These are phyloP conservation scores for Aspergillus quadrilineatus DNA, from an alignment of 2,329 filamentous ascomycete species.

Conservation along the genomic window DNA sequence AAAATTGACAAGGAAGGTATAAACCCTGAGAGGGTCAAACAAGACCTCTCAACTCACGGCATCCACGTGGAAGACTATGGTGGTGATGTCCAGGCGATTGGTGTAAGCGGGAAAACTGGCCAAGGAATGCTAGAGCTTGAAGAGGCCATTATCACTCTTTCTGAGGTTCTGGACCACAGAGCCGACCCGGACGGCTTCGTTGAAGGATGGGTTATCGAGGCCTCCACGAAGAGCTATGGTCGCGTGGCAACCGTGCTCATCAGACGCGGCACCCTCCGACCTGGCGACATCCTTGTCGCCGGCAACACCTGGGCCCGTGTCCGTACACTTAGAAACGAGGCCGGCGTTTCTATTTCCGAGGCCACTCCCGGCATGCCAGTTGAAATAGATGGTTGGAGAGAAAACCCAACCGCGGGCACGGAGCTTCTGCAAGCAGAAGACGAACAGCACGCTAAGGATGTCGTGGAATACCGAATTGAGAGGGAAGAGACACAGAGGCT, in stretches of 20 bases:
- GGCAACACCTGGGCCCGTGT: constrained; percentile 86
- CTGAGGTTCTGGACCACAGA: constrained; percentile 87
- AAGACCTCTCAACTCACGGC: constrained; percentile 77
- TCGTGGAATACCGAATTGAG: constrained; percentile 73
- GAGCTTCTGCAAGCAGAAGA: constrained; percentile 78
- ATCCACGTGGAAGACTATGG: constrained; percentile 94
- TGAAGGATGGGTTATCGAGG: constrained; percentile 94
- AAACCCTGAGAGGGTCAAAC: constrained; percentile 78
- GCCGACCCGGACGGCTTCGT: constrained; percentile 73
- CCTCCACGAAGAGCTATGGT: constrained; percentile 79
- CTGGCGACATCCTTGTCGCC: constrained; percentile 81
- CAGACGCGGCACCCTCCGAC: constrained; percentile 77
- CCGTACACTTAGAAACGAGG: constrained; percentile 81
- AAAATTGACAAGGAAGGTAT: constrained; percentile 90
- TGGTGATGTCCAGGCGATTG: constrained; percentile 88
- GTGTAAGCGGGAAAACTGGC: constrained; percentile 90
- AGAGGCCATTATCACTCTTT: constrained; percentile 80
- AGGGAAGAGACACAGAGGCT: constrained; percentile 66
- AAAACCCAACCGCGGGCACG: constrained; percentile 81
- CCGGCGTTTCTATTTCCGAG: constrained; percentile 67
- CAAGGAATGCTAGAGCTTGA: constrained; percentile 88
- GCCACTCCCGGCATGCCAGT: constrained; percentile 86
- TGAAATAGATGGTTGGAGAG: constrained; percentile 92
- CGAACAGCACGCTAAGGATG: constrained; percentile 75
- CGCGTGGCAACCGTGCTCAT: constrained; percentile 87